Evolutionary conservation across 176 grass and related monocot species (phyloP), one percentile per base, ranked within the genome.

Genomic region (Canna indica): DNA sequence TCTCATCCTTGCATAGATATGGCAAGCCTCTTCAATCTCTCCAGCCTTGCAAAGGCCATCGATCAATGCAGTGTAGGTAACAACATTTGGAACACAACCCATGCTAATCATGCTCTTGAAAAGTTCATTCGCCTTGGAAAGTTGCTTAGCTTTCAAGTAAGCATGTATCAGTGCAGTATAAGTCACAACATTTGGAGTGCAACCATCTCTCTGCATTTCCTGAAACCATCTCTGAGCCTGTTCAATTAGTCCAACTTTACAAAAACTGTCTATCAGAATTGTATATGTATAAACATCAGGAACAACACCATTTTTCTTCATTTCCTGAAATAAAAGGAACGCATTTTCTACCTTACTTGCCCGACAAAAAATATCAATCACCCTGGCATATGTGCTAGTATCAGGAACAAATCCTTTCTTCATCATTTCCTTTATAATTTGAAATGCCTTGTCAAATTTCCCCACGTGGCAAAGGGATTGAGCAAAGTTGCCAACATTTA

Each of bases 251-350:
- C 89, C 89, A 71, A 80, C 80, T 81, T 99, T 99, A 85, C 94
- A 99, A 82, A 93, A 93, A 69, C 74, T 85, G 74, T 99, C 89
- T 41, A 99, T 99, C 76, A 99, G 75, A 85, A 99, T 90, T 69
- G 89, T 93, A 64, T 99, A 88, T 36, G 84, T 93, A 67, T 99
- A 99, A 45, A 99, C 94, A 88, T 99, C 94, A 52, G 89, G 82
- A 70, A 68, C 74, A 47, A 93, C 74, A 69, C 82, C 89, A 8
- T 42, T 81, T 44, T 45, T 81, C 72, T 99, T 93, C 94, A 99
- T 93, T 77, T 99, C 94, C 77, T 93, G 79, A 74, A 99, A 99
- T 68, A 93, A 69, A 90, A 85, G 84, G 78, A 90, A 81, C 57
- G 86, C 84, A 20, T 88, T 82, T 73, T 99, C 94, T 73, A 88